A percentile compares a stretch with the other conserved stretches of the same genome.
These are phyloP conservation scores for Sarcodon aspratus DNA, from an alignment of 768 basidiomycete species.

Conservation along the genomic window DNA sequence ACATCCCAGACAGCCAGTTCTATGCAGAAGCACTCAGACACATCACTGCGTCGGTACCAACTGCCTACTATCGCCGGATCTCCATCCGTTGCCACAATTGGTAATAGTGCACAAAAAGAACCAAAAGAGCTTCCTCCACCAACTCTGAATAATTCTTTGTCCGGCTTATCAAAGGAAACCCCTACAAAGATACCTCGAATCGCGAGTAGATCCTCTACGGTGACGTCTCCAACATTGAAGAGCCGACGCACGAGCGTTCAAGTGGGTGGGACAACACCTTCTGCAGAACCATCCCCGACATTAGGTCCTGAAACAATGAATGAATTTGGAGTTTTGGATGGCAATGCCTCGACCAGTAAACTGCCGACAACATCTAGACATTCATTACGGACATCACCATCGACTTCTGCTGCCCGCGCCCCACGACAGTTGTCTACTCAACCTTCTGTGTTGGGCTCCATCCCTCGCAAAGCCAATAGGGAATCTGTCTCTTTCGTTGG, in stretches of 20 bases:
- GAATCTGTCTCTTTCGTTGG: conserved; percentile 74
- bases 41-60: conserved; percentile 68
- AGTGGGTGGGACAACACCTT: conserved; percentile 35
- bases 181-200: conserved; percentile 92
- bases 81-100: conserved; percentile 69
- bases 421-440: conserved; percentile 52
- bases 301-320: conserved; percentile 34
- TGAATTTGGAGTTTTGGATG: conserved; percentile 78
- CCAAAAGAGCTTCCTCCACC: conserved; percentile 43
- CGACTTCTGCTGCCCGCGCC: conserved; percentile 39
- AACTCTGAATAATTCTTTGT: conserved; percentile 38
- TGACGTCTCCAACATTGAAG: conserved; percentile 60
- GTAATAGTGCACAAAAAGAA: conserved; percentile 40
- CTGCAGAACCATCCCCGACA: conserved; percentile 55
- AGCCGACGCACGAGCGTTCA: conserved; percentile 59
- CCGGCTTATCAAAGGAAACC: conserved; percentile 62
- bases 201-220: conserved; percentile 71
- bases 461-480: conserved; percentile 56
- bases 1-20: conserved; percentile 82
- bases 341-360: conserved; percentile 37
- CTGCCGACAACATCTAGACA: conserved; percentile 23
- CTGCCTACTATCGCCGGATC: conserved; percentile 91
- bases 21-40: conserved; percentile 79
- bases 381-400: conserved; percentile 58
- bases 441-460: conserved; percentile 31